Percentiles rank a stretch among this genome's conserved stretches.
Evolutionary conservation across 2,329 filamentous ascomycete genomes (phyloP).

Genomic region (Claviceps arundinis): DNA sequence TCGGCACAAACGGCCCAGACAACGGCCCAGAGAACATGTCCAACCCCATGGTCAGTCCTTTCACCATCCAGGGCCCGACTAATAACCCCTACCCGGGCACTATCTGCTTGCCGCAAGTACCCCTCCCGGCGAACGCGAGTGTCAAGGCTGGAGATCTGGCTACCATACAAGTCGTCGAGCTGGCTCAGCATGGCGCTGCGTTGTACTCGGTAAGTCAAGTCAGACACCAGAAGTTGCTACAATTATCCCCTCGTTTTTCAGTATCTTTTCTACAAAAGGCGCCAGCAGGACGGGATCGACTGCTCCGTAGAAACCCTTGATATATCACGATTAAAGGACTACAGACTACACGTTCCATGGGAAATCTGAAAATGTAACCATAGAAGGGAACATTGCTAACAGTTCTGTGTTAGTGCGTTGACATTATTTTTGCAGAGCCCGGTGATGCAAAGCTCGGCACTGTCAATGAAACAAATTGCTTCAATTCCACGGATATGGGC

Average conservation of each 20-base stretch:
- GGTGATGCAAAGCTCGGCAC: slow-evolving; percentile 50
- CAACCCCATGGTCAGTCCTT: slow-evolving; percentile 62
- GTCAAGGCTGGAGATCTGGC: slow-evolving; percentile 75
- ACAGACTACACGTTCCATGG: no score
- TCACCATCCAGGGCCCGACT: slow-evolving; percentile 70
- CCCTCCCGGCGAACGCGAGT: slow-evolving; percentile 57
- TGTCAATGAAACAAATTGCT: slow-evolving; percentile 75
- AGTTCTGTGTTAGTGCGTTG: slow-evolving; percentile 57
- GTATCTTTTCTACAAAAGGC: not conserved
- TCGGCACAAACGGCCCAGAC: slow-evolving; percentile 54
- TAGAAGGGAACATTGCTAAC: not conserved
- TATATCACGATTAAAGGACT: no score
- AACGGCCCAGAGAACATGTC: slow-evolving; percentile 74
- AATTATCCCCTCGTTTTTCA: not conserved
- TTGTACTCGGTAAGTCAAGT: slow-evolving; percentile 61
- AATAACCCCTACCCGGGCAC: slow-evolving; percentile 79
- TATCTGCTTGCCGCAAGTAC: slow-evolving; percentile 81
- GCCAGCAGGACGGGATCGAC: not conserved
- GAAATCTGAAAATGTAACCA: not conserved
- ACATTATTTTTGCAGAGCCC: slow-evolving; percentile 81
- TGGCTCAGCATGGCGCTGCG: slow-evolving; percentile 69
- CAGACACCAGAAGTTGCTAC: no score
- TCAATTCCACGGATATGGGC: slow-evolving; percentile 66
- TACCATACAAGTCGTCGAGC: slow-evolving; percentile 79
- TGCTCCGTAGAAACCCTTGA: no score